Conservation (phyloP, 257 asterid species). For the Solanum verrucosum region DNA sequence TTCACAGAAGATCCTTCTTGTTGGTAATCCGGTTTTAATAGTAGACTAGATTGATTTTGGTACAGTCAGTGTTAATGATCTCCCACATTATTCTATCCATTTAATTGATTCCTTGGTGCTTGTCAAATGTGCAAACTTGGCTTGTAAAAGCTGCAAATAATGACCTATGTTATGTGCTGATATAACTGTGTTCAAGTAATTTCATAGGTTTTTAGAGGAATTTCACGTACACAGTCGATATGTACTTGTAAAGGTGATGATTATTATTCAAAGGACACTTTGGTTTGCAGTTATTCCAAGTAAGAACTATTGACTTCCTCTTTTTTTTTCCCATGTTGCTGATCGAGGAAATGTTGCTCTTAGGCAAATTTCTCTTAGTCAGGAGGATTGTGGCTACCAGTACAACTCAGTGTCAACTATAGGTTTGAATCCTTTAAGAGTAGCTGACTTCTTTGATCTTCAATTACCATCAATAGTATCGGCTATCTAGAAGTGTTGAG, state of each 20-base stretch:
- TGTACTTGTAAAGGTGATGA: too few relatives aligned
- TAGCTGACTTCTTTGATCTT: neutral
- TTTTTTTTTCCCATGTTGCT: too few relatives aligned
- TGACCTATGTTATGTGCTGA: neutral
- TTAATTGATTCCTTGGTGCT: neutral
- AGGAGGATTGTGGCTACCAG: slow-evolving; percentile 72
- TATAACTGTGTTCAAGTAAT: neutral
- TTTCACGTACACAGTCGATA: neutral
- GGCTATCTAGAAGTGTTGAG: neutral
- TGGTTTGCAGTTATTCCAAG: too few relatives aligned
- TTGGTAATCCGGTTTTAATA: neutral
- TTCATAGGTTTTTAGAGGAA: neutral
- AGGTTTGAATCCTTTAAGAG: slow-evolving; percentile 32
- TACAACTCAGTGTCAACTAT: slow-evolving; percentile 54
- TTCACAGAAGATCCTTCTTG: neutral
- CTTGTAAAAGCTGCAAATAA: neutral
- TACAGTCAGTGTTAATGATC: neutral
- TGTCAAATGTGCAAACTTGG: neutral
- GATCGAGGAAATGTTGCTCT: slow-evolving; percentile 98
- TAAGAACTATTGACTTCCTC: too few relatives aligned
- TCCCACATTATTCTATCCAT: neutral
- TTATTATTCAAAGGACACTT: too few relatives aligned
- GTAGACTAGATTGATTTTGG: neutral
- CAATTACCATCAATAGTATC: neutral
- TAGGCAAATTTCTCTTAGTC: slow-evolving; percentile 70